Evolutionary conservation across 257 asterid species (phyloP), one percentile per base, ranked within the genome.

Genomic region (Salvia miltiorrhiza): DNA sequence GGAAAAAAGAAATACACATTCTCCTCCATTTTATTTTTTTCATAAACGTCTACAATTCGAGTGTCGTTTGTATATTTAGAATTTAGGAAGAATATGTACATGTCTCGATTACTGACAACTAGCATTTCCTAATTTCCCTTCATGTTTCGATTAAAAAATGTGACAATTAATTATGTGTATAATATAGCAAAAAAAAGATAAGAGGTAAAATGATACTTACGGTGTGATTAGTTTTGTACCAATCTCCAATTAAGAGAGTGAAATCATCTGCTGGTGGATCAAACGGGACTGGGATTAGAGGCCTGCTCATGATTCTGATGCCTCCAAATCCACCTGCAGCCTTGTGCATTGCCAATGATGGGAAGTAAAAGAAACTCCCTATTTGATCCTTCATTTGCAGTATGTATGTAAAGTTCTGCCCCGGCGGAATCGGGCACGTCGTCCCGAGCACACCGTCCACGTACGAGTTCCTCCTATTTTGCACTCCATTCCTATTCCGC

Each of bases 301-400:
- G 89, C 44, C 89, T 55, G 77, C 85, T 84, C 35, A 76, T 30
- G 64, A 86, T 82, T 75, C 45, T 82, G 43, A 86, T 84, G 28
- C 79, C 73, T 47, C 92, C 92, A 59, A 74, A 82, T 12, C 89
- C 92, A 59, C 92, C 89, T 5, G 87, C 92, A 47, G 92, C 89
- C 63, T 76, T 86, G 81, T 86, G 92, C 64, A 86, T 77, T 28
- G 75, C 87, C 76, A 80, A 54, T 1, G 92, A 81, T 32, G 92
- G 92, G 78, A 79, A 86, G 69, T 85, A 85, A 43, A 72, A 85
- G 78, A 77, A 82, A 69, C 90, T 85, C 19, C 90, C 90, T 9
- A 86, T 83, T 73, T 86, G 92, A 72, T 86, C 92, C 77, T 86
- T 86, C 89, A 86, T 75, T 69, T 86, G 92, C 3, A 86, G 84